Percentiles rank a stretch among this genome's conserved stretches.
Conservation (phyloP, 805 yeast species). For the Metschnikowia orientalis region DNA sequence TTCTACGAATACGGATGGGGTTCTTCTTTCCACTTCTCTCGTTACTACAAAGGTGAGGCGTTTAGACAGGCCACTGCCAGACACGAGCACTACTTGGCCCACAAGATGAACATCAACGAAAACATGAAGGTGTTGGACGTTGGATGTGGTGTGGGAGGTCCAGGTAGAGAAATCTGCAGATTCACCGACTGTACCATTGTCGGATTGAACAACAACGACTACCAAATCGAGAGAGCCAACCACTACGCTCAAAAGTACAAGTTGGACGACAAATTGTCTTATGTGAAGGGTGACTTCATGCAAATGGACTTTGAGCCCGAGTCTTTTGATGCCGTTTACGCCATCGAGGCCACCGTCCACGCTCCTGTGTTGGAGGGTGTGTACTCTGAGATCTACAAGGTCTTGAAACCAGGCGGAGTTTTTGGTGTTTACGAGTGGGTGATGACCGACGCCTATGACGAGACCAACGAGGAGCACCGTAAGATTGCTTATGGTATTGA, state of each 20-base stretch:
- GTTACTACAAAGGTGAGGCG: slow-evolving; percentile 90
- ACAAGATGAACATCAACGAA: slow-evolving; percentile 73
- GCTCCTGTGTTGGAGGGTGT: slow-evolving; percentile 97
- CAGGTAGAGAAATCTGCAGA: slow-evolving; percentile 92
- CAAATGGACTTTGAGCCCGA: slow-evolving; percentile 93
- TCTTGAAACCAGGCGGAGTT: slow-evolving; percentile 94
- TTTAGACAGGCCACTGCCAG: slow-evolving; percentile 93
- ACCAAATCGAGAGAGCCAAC: slow-evolving; percentile 89
- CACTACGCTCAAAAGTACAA: slow-evolving; percentile 65
- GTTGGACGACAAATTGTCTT: slow-evolving; percentile 68
- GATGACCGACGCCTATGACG: slow-evolving; percentile 92
- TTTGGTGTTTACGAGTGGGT: slow-evolving; percentile 99
- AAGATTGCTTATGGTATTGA: slow-evolving; percentile 95
- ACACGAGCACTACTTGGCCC: slow-evolving; percentile 94
- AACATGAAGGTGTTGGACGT: slow-evolving; percentile 91
- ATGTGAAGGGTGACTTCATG: slow-evolving; percentile 98
- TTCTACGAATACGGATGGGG: slow-evolving; percentile 99
- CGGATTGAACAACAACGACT: slow-evolving; percentile 95
- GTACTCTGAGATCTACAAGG: slow-evolving; percentile 89
- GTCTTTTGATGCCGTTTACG: slow-evolving; percentile 93
- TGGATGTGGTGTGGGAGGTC: slow-evolving; percentile 99
- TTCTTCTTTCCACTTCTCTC: slow-evolving; percentile 92
- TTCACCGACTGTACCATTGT: slow-evolving; percentile 83
- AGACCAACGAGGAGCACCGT: slow-evolving; percentile 81
- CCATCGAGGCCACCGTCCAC: slow-evolving; percentile 98